phyloP scores from a whole-genome alignment of 179 eudicot species.

The Beta corolliflora region DNA sequence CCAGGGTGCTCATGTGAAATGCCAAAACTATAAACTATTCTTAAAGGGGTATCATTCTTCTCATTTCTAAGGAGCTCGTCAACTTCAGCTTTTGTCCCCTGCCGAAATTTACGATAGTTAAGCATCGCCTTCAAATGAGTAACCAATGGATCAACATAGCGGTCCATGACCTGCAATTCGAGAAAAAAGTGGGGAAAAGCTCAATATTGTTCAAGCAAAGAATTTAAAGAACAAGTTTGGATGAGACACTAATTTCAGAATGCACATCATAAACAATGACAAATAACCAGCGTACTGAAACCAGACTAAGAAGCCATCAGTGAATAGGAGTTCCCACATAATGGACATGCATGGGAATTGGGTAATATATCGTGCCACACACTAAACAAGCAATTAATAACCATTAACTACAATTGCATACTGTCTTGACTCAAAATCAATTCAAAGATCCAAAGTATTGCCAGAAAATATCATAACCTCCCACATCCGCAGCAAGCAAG shows the following conservation, averaged over 20 bases:
- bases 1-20: constrained; percentile 98
- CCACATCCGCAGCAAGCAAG: constrained; percentile 3
- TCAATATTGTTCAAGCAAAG: not conserved
- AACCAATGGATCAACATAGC: constrained; percentile 94
- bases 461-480: not conserved
- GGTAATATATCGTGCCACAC: not conserved
- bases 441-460: not conserved
- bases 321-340: not conserved
- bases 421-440: not conserved
- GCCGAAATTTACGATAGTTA: constrained; percentile 77
- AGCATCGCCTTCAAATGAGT: constrained; percentile 84
- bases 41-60: constrained; percentile 62
- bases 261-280: not conserved
- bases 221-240: not conserved
- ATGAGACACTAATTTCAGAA: not conserved
- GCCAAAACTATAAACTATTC: constrained; percentile 90
- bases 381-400: not conserved
- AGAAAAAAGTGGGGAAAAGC: not conserved
- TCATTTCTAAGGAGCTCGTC: constrained; percentile 77
- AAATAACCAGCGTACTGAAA: not conserved
- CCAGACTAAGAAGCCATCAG: not conserved
- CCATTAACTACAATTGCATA: not conserved
- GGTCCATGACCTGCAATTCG: constrained; percentile 81
- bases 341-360: not conserved
- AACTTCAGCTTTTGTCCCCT: constrained; percentile 89